Percentiles rank a stretch among this genome's conserved stretches.
These are phyloP conservation scores for Streptanthus diversifolius DNA, from an alignment of 345 rosid species.

Conservation along the genomic window DNA sequence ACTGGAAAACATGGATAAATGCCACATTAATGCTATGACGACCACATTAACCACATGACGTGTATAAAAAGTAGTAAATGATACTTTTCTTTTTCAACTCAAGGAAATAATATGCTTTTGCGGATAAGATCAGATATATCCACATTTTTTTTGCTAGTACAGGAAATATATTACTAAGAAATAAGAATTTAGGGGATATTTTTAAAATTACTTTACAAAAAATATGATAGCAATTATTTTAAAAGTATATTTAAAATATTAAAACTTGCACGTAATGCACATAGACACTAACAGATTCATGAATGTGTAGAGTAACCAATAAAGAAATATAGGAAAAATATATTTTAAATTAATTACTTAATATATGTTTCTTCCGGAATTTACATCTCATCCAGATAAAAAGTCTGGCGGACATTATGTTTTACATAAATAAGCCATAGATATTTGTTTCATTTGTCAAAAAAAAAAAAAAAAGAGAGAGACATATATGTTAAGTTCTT, in stretches of 20 bases:
- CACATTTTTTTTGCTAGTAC: background rate
- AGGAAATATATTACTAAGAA: background rate
- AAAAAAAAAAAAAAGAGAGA: background rate
- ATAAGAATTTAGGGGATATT: background rate
- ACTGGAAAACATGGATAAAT: background rate
- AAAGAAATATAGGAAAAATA: background rate
- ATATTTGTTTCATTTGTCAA: background rate
- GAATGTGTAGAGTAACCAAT: background rate
- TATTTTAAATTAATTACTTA: background rate
- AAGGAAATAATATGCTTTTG: background rate
- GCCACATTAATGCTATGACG: constrained; percentile 10
- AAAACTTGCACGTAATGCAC: background rate
- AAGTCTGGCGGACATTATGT: background rate
- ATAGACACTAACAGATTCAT: background rate
- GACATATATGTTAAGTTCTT: background rate
- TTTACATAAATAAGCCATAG: background rate
- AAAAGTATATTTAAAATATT: background rate
- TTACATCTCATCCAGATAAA: background rate
- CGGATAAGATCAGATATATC: constrained; percentile 14
- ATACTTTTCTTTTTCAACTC: background rate
- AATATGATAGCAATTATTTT: background rate
- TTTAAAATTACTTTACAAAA: background rate
- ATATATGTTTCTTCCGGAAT: background rate
- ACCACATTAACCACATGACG: constrained; percentile 20
- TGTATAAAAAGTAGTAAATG: background rate